Evolutionary conservation across 2,329 filamentous ascomycete species (phyloP).

Genomic region (Ophiostoma sp.): DNA sequence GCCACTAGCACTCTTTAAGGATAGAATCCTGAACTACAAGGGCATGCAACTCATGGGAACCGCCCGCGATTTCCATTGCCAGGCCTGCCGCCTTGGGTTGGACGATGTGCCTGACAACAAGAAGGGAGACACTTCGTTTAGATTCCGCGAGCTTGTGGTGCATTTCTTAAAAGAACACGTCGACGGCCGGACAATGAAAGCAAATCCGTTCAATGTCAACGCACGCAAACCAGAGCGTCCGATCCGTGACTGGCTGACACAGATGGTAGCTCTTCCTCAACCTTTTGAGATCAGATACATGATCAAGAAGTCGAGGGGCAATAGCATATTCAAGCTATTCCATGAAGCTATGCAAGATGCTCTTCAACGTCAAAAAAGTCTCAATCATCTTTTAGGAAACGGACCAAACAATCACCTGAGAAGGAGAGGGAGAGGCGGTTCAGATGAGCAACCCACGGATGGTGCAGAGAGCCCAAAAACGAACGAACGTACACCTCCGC

Average conservation of each 20-base stretch:
- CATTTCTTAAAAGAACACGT: conserved; percentile 23
- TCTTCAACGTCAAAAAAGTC: conserved; percentile 28
- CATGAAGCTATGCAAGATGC: conserved; percentile 43
- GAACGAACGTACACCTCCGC: not conserved
- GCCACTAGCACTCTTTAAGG: conserved; percentile 59
- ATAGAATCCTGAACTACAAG: conserved; percentile 56
- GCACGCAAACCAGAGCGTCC: conserved; percentile 39
- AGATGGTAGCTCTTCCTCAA: conserved; percentile 49
- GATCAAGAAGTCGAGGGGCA: conserved; percentile 35
- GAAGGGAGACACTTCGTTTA: not conserved
- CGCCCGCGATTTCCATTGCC: conserved; percentile 56
- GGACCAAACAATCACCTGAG: not conserved
- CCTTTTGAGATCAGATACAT: conserved; percentile 35
- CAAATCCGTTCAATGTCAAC: not conserved
- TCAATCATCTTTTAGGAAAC: not conserved
- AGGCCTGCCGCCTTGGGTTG: conserved; percentile 44
- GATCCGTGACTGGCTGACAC: conserved; percentile 45
- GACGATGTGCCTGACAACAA: not conserved
- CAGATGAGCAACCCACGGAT: too few species aligned
- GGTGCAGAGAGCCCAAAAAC: not conserved
- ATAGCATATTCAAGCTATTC: conserved; percentile 38
- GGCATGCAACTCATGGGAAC: conserved; percentile 58
- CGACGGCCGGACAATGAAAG: conserved; percentile 30
- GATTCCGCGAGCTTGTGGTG: not conserved
- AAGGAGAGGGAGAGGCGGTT: not conserved